Conservation (phyloP, 2,329 filamentous ascomycete genomes). For the Lachnellula subtilissima region DNA sequence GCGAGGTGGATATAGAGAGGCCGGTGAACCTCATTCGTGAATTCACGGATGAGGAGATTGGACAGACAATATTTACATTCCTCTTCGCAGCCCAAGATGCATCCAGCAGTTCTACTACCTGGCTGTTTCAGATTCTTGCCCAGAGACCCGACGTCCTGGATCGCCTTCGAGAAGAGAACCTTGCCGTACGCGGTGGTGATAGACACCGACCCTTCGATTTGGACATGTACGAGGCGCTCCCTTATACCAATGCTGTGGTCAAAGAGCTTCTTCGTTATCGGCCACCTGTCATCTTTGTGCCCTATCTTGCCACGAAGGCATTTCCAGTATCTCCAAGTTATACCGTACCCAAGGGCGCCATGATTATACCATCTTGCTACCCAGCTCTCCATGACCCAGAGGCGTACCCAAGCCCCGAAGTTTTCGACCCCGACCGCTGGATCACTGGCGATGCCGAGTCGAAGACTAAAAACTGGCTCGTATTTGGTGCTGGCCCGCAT, state of each 20-base stretch:
- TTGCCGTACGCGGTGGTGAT: slow-evolving; percentile 40
- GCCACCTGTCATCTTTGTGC: slow-evolving; percentile 51
- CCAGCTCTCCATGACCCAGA: slow-evolving; percentile 47
- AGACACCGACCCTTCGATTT: slow-evolving; percentile 38
- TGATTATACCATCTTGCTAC: slow-evolving; percentile 48
- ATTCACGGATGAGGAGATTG: slow-evolving; percentile 46
- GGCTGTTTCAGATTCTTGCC: slow-evolving; percentile 48
- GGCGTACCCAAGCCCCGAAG: slow-evolving; percentile 42
- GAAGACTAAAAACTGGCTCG: slow-evolving; percentile 50
- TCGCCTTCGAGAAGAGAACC: slow-evolving; percentile 43
- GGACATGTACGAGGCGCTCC: slow-evolving; percentile 43
- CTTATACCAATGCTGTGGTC: slow-evolving; percentile 48
- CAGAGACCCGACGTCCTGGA: slow-evolving; percentile 46
- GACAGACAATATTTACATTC: slow-evolving; percentile 48
- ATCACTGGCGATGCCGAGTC: slow-evolving; percentile 46
- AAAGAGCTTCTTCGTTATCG: slow-evolving; percentile 49
- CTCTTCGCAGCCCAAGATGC: slow-evolving; percentile 51
- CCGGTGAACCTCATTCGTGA: slow-evolving; percentile 45
- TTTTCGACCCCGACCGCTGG: slow-evolving; percentile 49
- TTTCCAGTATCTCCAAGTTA: slow-evolving; percentile 45
- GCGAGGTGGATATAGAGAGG: slow-evolving; percentile 39
- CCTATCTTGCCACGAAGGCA: slow-evolving; percentile 43
- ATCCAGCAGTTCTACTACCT: slow-evolving; percentile 48
- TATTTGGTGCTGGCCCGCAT: slow-evolving; percentile 47
- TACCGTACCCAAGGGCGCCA: slow-evolving; percentile 45